Evolutionary conservation across 2,329 filamentous ascomycete species (phyloP), one percentile per base, ranked within the genome.

Genomic region (Botrytis deweyae): DNA sequence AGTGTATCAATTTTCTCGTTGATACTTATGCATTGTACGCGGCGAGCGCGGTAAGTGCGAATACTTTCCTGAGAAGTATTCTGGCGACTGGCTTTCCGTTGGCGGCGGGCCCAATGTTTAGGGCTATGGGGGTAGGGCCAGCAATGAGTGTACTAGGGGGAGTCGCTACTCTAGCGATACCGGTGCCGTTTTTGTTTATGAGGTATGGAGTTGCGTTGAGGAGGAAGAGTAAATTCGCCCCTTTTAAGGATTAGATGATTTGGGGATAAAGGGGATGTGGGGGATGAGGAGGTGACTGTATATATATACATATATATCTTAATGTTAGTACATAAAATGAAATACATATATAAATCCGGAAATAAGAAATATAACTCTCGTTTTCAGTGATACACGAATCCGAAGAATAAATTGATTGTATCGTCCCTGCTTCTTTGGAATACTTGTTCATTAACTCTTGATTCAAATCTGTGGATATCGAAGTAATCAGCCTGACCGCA

Each of bases 141-240:
- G 91, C 90, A 0, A 85, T 87, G 8, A 90, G 86, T 76, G 87
- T 93, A 3, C 86, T 92, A 20, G 92, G 88, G 0, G 86, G 84
- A 0, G 86, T 90, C 72, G 86, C 88, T 0, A 83, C 84, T 0
- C 75, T 86, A 52, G 81, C 88, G 70, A 85, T 90, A 25, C 87
- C 88, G 0, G 86, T 90, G n/a, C 88, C 88, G 0, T 89, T 87
- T 76, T 80, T 88, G 1, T 90, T 90, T 68, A 83, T 78, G 79
- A 82, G 79, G 72, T 82, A 81, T 74, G 80, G 81, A 1, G 73
- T 76, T 72, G 70, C 67, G 44, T 77, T 87, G 68, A 80, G 85
- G 72, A 82, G 80, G 75, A 83, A 79, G 77, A 85, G 83, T 8
- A 85, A 83, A 65, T 85, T 86, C 77, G 83, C 83, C 9, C 83